These are phyloP conservation scores for Chalciporus piperatoides DNA, from an alignment of 1,284 basidiomycete species.

Conservation along the genomic window DNA sequence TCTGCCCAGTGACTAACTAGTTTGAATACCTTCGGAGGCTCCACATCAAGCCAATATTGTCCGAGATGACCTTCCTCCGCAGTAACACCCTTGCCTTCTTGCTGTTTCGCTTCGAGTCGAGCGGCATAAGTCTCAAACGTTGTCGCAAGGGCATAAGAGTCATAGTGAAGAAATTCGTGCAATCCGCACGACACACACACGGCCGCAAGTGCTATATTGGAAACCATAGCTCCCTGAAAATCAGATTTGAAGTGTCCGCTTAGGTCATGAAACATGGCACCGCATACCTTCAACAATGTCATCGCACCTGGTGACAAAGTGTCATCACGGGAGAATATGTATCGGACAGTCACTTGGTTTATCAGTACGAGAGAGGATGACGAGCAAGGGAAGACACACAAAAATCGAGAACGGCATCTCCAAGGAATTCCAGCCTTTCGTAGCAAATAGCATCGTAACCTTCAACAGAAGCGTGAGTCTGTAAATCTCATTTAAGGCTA, in stretches of 20 bases:
- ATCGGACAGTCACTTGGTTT: constrained; percentile 62
- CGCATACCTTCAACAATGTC: constrained; percentile 66
- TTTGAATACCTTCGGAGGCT: constrained; percentile 65
- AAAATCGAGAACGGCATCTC: constrained; percentile 79
- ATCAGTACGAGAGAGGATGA: constrained; percentile 10
- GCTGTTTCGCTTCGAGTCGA: constrained; percentile 43
- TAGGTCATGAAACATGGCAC: constrained; percentile 5
- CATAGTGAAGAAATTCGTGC: constrained; percentile 56
- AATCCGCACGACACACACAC: constrained; percentile 67
- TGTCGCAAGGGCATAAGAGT: constrained; percentile 47
- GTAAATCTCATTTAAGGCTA: constrained; percentile 7
- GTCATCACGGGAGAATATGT: constrained; percentile 62
- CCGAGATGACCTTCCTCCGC: constrained; percentile 49
- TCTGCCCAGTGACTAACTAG: constrained; percentile 1
- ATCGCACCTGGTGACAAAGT: constrained; percentile 65
- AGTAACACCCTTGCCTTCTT: constrained; percentile 47
- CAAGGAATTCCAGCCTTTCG: constrained; percentile 77
- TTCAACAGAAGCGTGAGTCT: constrained; percentile 66
- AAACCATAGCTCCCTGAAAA: constrained; percentile 73
- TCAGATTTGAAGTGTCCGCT: not conserved
- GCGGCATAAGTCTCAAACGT: constrained; percentile 54
- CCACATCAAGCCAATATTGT: constrained; percentile 73
- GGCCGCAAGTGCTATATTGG: constrained; percentile 69
- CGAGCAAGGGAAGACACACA: constrained; percentile 41
- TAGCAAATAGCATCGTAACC: constrained; percentile 54